phyloP scores from a whole-genome alignment of 495 filamentous ascomycete species.

The Penicillium coprophilum region DNA sequence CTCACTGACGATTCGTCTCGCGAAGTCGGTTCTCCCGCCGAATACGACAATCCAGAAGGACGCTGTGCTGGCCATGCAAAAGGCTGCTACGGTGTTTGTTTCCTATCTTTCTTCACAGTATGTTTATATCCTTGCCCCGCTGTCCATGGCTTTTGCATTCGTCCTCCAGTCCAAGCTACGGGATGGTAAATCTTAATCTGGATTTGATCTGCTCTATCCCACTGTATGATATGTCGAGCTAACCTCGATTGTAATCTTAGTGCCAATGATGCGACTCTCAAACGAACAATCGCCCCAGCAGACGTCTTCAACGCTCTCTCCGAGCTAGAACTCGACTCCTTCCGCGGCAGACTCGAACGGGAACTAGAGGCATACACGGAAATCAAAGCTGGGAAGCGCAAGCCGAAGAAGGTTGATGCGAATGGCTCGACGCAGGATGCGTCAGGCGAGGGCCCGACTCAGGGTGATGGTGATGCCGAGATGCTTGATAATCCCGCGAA shows the following conservation, averaged over 20 bases:
- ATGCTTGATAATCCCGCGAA: slow-evolving; percentile 33
- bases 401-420: slow-evolving; percentile 55
- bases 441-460: slow-evolving; percentile 30
- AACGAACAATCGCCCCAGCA: slow-evolving; percentile 81
- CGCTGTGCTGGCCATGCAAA: slow-evolving; percentile 84
- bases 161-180: neutral
- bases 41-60: slow-evolving; percentile 95
- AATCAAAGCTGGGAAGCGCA: slow-evolving; percentile 64
- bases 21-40: slow-evolving; percentile 93
- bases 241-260: slow-evolving; percentile 37
- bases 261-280: slow-evolving; percentile 73
- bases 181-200: neutral
- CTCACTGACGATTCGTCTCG: slow-evolving; percentile 88
- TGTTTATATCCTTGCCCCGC: slow-evolving; percentile 22
- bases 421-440: slow-evolving; percentile 29
- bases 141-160: slow-evolving; percentile 6
- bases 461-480: slow-evolving; percentile 47
- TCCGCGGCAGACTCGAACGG: slow-evolving; percentile 61
- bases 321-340: slow-evolving; percentile 79
- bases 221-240: neutral
- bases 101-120: slow-evolving; percentile 86
- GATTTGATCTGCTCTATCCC: neutral
- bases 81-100: slow-evolving; percentile 92
- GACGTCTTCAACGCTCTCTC: slow-evolving; percentile 82
- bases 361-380: slow-evolving; percentile 61